Evolutionary conservation across 768 basidiomycete genomes (phyloP), one percentile per base, ranked within the genome.

Genomic region (Ramaria sp.): DNA sequence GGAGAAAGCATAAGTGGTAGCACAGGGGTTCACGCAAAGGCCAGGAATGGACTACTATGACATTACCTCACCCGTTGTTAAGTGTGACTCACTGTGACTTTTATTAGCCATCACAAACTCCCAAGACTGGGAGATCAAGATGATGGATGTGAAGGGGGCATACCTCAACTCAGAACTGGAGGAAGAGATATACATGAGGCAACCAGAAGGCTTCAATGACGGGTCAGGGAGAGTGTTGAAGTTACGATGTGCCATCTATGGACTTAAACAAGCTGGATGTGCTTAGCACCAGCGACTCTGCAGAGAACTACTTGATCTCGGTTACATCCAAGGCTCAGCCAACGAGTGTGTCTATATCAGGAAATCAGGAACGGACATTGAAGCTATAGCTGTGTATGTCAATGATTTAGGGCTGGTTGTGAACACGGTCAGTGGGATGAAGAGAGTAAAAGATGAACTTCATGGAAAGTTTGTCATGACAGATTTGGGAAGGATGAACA

Each of bases 31-130:
- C 27, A 27, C 27, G 5, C 27, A 27, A 27, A 27, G 27, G n/a
- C 53, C 54, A 12, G 68, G 69, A 11, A 46, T 66, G n/a, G 67
- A 69, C 50, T 69, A 60, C 58, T 56, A 46, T 12, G 62, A 71
- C 31, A 75, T 74, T 0, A 73, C 70, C 48, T 73, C 76, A 45
- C 73, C 73, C 1, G 72, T 69, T 15, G 69, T 69, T 13, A 66
- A 68, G 17, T 68, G 73, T 63, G 73, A 75, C 59, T 34, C 67
- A 33, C 62, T 69, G 15, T 54, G 63, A 0, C 57, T 60, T 3
- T 39, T 66, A n/a, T 60, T 75, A 9, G 67, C 69, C 1, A 60
- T 58, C 37, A 64, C 70, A 0, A 61, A 63, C 0, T 49, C 37
- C 3, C 3, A 68, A 1, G 56, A 67, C 13, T 67, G 63, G 61